Percentiles rank a stretch among this genome's conserved stretches.
phyloP scores from a whole-genome alignment of 2,329 filamentous ascomycete genomes.

The Neopestalotiopsis sp. region DNA sequence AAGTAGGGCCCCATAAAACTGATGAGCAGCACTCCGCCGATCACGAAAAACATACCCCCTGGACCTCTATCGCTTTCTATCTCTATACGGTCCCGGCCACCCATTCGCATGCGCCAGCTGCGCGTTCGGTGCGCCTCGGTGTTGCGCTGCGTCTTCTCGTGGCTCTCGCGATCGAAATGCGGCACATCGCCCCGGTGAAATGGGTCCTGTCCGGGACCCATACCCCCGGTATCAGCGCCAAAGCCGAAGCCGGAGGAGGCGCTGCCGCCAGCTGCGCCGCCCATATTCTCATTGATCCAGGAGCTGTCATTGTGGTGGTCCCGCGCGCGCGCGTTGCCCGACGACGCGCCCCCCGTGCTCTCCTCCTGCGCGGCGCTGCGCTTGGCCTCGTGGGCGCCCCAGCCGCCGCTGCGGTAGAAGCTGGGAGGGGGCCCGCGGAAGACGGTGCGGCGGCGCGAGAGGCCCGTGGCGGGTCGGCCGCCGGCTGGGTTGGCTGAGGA shows the following conservation, averaged over 20 bases:
- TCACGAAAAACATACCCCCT: constrained; percentile 53
- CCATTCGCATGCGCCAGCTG: constrained; percentile 42
- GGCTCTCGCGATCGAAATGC: constrained; percentile 79
- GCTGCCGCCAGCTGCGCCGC: neutral
- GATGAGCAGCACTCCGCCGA: constrained; percentile 52
- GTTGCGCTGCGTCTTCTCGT: constrained; percentile 75
- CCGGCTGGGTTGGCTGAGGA: constrained; percentile 68
- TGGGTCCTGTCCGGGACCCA: constrained; percentile 63
- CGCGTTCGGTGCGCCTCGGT: constrained; percentile 58
- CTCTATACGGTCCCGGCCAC: constrained; percentile 35
- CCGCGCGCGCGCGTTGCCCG: constrained; percentile 24
- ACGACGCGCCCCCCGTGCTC: constrained; percentile 29
- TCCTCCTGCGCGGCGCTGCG: constrained; percentile 58
- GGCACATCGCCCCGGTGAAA: constrained; percentile 62
- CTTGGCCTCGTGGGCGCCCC: constrained; percentile 70
- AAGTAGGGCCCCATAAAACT: constrained; percentile 53
- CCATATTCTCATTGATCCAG: neutral
- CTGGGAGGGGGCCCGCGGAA: constrained; percentile 88
- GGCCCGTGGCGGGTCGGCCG: constrained; percentile 78
- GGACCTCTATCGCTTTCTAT: constrained; percentile 47
- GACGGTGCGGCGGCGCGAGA: constrained; percentile 75
- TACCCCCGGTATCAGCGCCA: constrained; percentile 49
- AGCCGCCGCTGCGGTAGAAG: constrained; percentile 85
- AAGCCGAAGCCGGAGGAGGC: neutral
- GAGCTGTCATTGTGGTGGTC: constrained; percentile 21